These are phyloP conservation scores for Brasenia schreberi DNA, from an alignment of 164 flowering plant genomes.

Conservation along the genomic window DNA sequence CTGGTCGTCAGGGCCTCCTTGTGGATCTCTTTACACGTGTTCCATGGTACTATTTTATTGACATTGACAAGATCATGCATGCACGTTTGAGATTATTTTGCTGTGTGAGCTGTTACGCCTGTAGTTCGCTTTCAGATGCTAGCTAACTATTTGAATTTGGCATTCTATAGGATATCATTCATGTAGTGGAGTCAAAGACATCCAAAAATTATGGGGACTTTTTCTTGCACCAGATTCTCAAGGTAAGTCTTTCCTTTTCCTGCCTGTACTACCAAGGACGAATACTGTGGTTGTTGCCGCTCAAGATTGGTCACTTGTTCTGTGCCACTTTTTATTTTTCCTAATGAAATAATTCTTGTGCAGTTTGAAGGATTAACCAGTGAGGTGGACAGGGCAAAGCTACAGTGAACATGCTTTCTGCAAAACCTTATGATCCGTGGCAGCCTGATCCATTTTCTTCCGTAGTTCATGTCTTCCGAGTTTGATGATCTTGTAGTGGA, in stretches of 20 bases:
- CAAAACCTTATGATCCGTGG: neutral
- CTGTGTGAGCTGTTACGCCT: neutral
- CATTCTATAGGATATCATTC: conserved; percentile 59
- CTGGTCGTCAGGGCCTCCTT: no score
- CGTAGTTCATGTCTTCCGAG: no score
- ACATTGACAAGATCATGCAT: neutral
- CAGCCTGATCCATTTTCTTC: no score
- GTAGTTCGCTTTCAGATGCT: neutral
- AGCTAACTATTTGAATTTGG: neutral
- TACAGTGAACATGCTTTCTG: conserved; percentile 23
- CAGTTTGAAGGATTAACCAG: conserved; percentile 79
- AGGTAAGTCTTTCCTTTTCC: conserved; percentile 30
- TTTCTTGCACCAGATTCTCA: conserved; percentile 85
- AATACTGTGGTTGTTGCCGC: neutral
- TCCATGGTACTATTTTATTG: neutral
- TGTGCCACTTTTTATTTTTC: neutral
- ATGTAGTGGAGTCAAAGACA: conserved; percentile 67
- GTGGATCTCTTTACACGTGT: neutral
- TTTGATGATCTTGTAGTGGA: no score
- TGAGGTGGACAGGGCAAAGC: conserved; percentile 58
- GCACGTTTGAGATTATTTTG: no score
- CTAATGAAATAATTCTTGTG: neutral
- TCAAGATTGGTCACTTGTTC: neutral
- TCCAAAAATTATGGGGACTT: conserved; percentile 72
- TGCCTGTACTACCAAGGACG: neutral